Percentiles rank a stretch among this genome's conserved stretches.
Conservation (phyloP, 1,139 yeast species). For the Pichia sp. region DNA sequence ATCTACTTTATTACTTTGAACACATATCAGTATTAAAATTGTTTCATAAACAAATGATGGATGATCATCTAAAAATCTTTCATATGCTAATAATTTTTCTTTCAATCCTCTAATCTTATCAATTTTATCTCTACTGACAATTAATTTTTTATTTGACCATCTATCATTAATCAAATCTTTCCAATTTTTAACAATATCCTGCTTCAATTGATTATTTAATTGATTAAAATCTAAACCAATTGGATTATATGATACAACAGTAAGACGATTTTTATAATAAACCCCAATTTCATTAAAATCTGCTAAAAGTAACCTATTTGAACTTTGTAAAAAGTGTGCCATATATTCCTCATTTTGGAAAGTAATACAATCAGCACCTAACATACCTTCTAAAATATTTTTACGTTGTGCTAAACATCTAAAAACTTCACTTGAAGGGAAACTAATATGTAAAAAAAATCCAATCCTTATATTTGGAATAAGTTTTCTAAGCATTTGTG, state of each 20-base stretch:
- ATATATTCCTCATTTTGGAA: conserved; percentile 93
- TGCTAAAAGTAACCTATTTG: conserved; percentile 74
- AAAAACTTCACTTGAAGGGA: conserved; percentile 94
- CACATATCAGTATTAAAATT: conserved; percentile 77
- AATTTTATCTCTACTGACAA: conserved; percentile 83
- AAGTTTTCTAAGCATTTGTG: conserved; percentile 69
- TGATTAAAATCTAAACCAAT: conserved; percentile 81
- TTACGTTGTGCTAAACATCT: conserved; percentile 87
- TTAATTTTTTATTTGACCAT: conserved; percentile 65
- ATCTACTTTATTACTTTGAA: conserved; percentile 46
- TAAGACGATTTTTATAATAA: conserved; percentile 58
- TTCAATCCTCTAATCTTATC: conserved; percentile 85
- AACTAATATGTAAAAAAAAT: conserved; percentile 85
- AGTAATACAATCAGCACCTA: conserved; percentile 82
- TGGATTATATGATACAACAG: conserved; percentile 64
- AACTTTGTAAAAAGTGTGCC: conserved; percentile 87
- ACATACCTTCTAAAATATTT: conserved; percentile 68
- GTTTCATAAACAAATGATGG: conserved; percentile 67
- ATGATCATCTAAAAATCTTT: conserved; percentile 59
- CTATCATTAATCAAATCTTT: conserved; percentile 64
- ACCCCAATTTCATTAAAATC: conserved; percentile 77
- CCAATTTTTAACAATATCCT: conserved; percentile 62
- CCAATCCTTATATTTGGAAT: conserved; percentile 87
- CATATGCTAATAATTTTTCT: conserved; percentile 84
- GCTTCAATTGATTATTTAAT: conserved; percentile 40